These are phyloP conservation scores for Heliamphora pulchella DNA, from an alignment of 179 eudicot species.

Conservation along the genomic window DNA sequence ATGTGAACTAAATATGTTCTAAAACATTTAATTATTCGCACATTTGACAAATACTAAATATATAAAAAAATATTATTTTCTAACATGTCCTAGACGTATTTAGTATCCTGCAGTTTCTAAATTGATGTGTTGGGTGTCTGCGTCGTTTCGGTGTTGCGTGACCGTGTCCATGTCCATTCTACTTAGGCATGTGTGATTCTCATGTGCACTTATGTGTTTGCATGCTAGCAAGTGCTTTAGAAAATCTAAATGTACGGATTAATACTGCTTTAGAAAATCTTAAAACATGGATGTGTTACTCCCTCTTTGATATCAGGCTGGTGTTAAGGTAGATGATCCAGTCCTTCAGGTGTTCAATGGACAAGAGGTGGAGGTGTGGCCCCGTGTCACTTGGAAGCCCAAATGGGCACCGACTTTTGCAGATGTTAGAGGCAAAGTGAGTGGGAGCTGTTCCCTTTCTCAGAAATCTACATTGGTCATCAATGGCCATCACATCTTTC, in stretches of 20 bases:
- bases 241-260: neutral
- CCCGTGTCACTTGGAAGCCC: conserved; percentile 86
- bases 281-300: neutral
- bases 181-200: no score
- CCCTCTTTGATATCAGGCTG: conserved; percentile 44
- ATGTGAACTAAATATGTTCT: no score
- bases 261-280: neutral
- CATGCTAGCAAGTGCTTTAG: neutral
- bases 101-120: no score
- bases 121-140: no score
- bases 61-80: no score
- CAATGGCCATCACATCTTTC: conserved; percentile 52
- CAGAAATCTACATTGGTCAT: conserved; percentile 77
- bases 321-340: conserved; percentile 68
- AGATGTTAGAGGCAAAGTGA: conserved; percentile 62
- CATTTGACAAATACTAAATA: no score
- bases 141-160: no score
- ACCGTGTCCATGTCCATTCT: no score
- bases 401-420: conserved; percentile 80
- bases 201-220: neutral
- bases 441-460: conserved; percentile 50
- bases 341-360: conserved; percentile 56
- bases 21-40: no score
- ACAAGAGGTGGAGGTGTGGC: conserved; percentile 95
- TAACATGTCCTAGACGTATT: no score